Evolutionary conservation across 805 yeast genomes (phyloP).

Genomic region (Metschnikowia cerradonensis): DNA sequence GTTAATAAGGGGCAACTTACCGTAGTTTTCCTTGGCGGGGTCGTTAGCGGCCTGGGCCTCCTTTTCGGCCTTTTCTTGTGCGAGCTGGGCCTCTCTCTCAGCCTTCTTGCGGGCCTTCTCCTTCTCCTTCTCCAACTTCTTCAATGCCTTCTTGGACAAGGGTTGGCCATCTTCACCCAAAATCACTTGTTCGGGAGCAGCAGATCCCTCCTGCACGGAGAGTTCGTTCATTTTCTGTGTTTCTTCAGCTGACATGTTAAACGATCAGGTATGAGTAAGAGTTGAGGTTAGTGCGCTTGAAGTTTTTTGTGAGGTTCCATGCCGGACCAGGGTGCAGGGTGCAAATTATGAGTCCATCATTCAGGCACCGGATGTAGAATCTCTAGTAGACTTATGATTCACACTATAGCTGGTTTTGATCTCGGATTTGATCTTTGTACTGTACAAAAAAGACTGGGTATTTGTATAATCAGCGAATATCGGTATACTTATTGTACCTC

Average conservation of each 20-base stretch:
- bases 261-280: constrained; percentile 2
- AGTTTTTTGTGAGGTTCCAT: constrained; percentile 1
- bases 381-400: too few relatives aligned
- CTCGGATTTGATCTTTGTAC: too few relatives aligned
- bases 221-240: constrained; percentile 15
- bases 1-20: constrained; percentile 83
- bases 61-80: constrained; percentile 79
- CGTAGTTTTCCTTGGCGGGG: constrained; percentile 83
- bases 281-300: constrained; percentile 1
- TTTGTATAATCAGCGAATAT: too few relatives aligned
- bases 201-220: constrained; percentile 15
- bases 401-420: too few relatives aligned
- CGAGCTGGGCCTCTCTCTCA: constrained; percentile 84
- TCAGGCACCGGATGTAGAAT: background rate
- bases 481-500: too few relatives aligned
- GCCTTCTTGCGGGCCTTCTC: constrained; percentile 93
- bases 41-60: constrained; percentile 70
- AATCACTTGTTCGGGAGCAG: constrained; percentile 24
- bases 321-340: constrained; percentile 5
- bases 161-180: constrained; percentile 80
- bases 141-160: constrained; percentile 87
- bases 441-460: too few relatives aligned
- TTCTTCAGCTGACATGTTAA: constrained; percentile 17
- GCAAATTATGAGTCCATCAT: background rate
- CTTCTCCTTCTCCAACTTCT: constrained; percentile 88